Conservation (phyloP, 164 flowering plant genomes). For the Pachysandra terminalis region DNA sequence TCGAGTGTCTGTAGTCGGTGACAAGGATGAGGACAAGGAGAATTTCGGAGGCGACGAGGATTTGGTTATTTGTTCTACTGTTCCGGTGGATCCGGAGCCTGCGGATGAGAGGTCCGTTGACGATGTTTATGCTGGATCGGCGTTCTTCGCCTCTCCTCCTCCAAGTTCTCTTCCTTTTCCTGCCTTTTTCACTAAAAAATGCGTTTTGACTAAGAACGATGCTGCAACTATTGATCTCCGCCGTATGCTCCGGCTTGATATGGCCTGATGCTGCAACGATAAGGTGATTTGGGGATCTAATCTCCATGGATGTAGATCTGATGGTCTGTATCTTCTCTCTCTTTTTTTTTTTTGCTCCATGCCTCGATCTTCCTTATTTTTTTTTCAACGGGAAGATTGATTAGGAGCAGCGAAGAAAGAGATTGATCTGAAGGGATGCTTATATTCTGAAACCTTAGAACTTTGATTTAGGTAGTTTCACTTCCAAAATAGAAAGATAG, state of each 20-base stretch:
- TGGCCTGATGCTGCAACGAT: background rate
- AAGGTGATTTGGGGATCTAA: background rate
- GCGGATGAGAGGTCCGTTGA: background rate
- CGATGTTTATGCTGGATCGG: slow-evolving; percentile 12
- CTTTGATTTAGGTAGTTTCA: no score
- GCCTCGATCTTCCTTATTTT: background rate
- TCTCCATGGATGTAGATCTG: background rate
- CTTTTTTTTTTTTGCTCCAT: background rate
- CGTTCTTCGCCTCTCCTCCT: slow-evolving; percentile 8
- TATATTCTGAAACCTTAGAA: background rate
- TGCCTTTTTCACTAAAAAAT: slow-evolving; percentile 10
- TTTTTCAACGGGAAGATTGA: slow-evolving; percentile 4
- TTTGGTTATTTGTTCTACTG: slow-evolving; percentile 5
- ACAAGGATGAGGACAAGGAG: background rate
- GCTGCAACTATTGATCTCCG: slow-evolving; percentile 14
- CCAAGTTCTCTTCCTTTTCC: slow-evolving; percentile 20
- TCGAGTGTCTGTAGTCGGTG: background rate
- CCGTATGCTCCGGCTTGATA: slow-evolving; percentile 13
- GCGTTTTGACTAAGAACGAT: background rate
- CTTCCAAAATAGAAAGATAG: no score
- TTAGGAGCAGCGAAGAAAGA: background rate
- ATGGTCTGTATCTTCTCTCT: background rate
- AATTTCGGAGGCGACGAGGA: background rate
- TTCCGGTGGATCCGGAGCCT: slow-evolving; percentile 14
- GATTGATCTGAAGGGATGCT: background rate